Evolutionary conservation across 2,329 filamentous ascomycete species (phyloP).

Genomic region (Diaporthe humulicola): DNA sequence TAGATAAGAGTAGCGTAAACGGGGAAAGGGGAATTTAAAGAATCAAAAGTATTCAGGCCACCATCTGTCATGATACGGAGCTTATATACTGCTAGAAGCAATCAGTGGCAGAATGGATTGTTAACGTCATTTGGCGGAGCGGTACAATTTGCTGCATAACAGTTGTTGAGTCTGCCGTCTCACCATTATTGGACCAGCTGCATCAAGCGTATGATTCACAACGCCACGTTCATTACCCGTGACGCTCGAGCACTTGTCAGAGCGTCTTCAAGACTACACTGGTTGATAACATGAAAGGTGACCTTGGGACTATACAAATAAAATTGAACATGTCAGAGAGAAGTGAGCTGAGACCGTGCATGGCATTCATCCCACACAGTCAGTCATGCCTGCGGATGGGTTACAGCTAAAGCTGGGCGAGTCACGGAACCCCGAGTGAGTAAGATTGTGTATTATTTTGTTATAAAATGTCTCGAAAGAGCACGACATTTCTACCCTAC

Average conservation of each 20-base stretch:
- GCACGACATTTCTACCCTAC: neutral
- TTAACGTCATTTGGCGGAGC: too few relatives aligned
- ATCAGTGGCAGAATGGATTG: too few relatives aligned
- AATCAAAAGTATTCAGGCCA: too few relatives aligned
- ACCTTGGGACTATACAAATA: neutral
- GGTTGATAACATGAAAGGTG: neutral
- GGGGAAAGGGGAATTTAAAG: too few relatives aligned
- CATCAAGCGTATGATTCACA: neutral
- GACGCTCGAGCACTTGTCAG: neutral
- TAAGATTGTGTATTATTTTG: too few relatives aligned
- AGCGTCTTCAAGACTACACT: too few relatives aligned
- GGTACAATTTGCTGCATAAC: too few relatives aligned
- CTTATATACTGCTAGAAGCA: too few relatives aligned
- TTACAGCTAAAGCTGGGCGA: neutral
- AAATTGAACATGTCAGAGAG: neutral
- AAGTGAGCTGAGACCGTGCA: neutral
- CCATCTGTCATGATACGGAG: too few relatives aligned
- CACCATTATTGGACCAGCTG: neutral
- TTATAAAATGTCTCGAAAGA: neutral
- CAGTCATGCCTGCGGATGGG: neutral
- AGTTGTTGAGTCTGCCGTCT: too few relatives aligned
- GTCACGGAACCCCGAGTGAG: neutral
- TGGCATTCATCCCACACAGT: neutral
- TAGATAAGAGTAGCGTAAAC: rapidly evolving
- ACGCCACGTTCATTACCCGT: too few relatives aligned